A percentile compares a stretch with the other conserved stretches of the same genome.
These are phyloP conservation scores for Silene coronaria DNA, from an alignment of 179 eudicot genomes.

Conservation along the genomic window DNA sequence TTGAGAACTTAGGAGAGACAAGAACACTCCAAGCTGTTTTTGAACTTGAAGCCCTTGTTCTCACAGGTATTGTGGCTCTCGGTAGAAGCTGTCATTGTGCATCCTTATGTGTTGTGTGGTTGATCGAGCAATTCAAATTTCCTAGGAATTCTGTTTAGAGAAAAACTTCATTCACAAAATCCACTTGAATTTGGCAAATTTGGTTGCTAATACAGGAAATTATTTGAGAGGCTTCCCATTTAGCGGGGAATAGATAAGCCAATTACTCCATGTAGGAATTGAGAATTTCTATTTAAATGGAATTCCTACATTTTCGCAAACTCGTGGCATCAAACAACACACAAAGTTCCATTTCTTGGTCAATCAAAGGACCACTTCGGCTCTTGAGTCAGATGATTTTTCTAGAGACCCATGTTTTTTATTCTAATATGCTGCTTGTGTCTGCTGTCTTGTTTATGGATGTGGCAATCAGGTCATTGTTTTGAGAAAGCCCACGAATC, in stretches of 20 bases:
- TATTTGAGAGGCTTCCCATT: too few species aligned
- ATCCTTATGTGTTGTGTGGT: background rate
- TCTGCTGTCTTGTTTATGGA: conserved; percentile 15
- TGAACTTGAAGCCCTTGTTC: conserved; percentile 96
- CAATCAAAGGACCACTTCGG: background rate
- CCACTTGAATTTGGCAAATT: too few species aligned
- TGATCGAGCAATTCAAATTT: background rate
- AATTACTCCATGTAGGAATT: too few species aligned
- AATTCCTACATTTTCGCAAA: too few species aligned
- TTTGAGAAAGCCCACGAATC: conserved; percentile 90
- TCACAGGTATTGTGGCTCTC: conserved; percentile 52
- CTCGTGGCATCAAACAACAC: too few species aligned
- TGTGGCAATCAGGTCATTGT: conserved; percentile 67
- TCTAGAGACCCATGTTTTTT: background rate
- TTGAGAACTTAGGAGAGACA: conserved; percentile 84
- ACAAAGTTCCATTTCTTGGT: background rate
- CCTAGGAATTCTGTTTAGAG: background rate
- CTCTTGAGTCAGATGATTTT: background rate
- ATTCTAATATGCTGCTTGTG: conserved; percentile 13
- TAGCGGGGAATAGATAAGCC: too few species aligned
- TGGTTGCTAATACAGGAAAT: too few species aligned
- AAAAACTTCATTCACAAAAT: too few species aligned
- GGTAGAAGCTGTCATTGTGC: background rate
- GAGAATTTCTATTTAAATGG: too few species aligned
- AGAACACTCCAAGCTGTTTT: conserved; percentile 91